Evolutionary conservation across 2,329 filamentous ascomycete genomes (phyloP), one percentile per base, ranked within the genome.

Genomic region (Aspergillus oerlinghausenensis): DNA sequence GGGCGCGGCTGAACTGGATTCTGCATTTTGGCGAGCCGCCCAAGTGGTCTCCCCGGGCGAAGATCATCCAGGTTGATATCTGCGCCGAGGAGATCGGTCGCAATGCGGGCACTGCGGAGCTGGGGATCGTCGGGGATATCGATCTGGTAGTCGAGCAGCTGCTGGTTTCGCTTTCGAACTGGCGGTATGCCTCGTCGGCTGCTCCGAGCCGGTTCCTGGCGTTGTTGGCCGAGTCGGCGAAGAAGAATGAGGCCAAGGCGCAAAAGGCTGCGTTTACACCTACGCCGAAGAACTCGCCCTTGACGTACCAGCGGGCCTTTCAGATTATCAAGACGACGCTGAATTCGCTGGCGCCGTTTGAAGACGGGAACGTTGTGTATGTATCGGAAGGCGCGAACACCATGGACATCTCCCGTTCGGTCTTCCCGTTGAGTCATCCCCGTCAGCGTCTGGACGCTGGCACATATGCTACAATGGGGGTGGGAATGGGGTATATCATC

Each of bases 391-490:
- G 82, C 6, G 81, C 82, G 8, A 84, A 84, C 63, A 83, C 82
- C 6, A 85, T 84, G 83, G 83, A 85, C 61, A 84, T 84, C 53
- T 82, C 80, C 2, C 79, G 82, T 21, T 80, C 78, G 11, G 74
- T 78, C 47, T 84, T 85, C 64, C 75, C 79, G 0, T 73, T 84
- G 19, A 73, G 81, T 29, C 75, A 82, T 60, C 82, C 82, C 2
- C 78, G 82, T 19, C 75, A 82, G 17, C 77, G 80, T 23, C 77
- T 85, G 23, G 82, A 85, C 66, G 82, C 82, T 3, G 82, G 82
- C 1, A 84, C 82, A 0, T 80, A 83, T 58, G 82, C 81, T 3
- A 84, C 82, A 1, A 84, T 85, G 83, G 83, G 82, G 1, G 79
- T 84, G 0, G 82, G 82, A 0, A 67, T 84, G 26, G 82, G 80